A percentile compares a stretch with the other conserved stretches of the same genome.
Evolutionary conservation across 148 eudicot genomes (phyloP).

Genomic region (Rhododendron griersonianum): DNA sequence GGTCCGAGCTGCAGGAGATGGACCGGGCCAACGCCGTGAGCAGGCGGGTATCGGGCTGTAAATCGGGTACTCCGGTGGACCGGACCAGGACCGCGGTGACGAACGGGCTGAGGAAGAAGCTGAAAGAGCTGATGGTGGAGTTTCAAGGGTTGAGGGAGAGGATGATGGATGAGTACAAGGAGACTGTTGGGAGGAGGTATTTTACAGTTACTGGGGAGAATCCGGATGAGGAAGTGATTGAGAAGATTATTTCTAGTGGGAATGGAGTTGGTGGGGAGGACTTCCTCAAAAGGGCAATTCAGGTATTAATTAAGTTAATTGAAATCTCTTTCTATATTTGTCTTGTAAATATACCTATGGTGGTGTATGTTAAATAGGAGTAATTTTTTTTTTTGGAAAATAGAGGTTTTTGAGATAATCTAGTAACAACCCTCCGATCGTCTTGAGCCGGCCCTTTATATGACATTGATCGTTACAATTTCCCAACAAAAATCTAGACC

Average conservation of each 20-base stretch:
- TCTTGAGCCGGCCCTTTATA: too few relatives aligned
- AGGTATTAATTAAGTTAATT: conserved; percentile 22
- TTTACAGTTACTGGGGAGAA: conserved; percentile 88
- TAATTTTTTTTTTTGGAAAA: not conserved
- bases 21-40: conserved; percentile 57
- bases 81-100: conserved; percentile 73
- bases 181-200: conserved; percentile 67
- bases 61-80: conserved; percentile 68
- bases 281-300: conserved; percentile 64
- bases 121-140: conserved; percentile 92
- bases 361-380: not conserved
- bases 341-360: too few relatives aligned
- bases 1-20: conserved; percentile 59
- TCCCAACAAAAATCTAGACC: too few relatives aligned
- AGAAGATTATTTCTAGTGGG: conserved; percentile 60
- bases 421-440: too few relatives aligned
- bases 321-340: not conserved
- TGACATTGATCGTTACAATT: too few relatives aligned
- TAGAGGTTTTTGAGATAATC: not conserved
- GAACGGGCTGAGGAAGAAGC: conserved; percentile 87
- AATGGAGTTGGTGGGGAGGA: conserved; percentile 62
- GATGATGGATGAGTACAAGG: conserved; percentile 87
- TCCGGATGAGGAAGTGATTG: conserved; percentile 73
- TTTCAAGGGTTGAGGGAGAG: conserved; percentile 74
- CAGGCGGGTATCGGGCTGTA: conserved; percentile 53